Conservation (phyloP, 345 rosid species). For the Hevea brasiliensis region DNA sequence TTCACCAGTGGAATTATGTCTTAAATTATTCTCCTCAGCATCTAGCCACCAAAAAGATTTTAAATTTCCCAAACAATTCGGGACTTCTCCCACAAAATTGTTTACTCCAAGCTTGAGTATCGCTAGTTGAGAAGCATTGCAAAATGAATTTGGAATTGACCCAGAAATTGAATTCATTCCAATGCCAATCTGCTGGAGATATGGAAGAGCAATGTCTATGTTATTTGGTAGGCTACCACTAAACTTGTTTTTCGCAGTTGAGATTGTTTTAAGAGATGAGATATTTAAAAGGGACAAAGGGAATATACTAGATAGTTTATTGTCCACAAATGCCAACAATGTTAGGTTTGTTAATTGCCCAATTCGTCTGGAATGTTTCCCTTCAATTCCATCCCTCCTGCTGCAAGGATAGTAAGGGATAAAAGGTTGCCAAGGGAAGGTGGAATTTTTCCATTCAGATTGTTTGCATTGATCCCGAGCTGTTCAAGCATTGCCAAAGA, state of each 20-base stretch:
- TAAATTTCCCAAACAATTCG: not conserved
- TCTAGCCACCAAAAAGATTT: not conserved
- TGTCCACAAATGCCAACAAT: not conserved
- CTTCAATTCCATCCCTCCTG: not conserved
- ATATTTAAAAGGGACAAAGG: conserved; percentile 26
- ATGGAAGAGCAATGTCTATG: conserved; percentile 16
- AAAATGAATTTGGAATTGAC: no score
- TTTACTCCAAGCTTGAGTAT: not conserved
- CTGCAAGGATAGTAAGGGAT: not conserved
- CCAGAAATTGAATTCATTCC: conserved; percentile 13
- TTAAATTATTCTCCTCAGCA: not conserved
- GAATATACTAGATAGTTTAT: conserved; percentile 15
- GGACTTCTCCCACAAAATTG: not conserved
- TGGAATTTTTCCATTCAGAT: no score
- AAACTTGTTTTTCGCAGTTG: not conserved
- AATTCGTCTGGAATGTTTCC: conserved; percentile 18
- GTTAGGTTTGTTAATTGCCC: not conserved
- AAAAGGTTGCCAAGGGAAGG: conserved; percentile 18
- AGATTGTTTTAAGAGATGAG: not conserved
- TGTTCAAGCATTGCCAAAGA: conserved; percentile 13
- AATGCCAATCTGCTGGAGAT: not conserved
- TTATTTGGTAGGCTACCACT: conserved; percentile 8
- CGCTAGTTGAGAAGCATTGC: not conserved
- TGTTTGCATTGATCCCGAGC: conserved; percentile 8
- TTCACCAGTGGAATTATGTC: conserved; percentile 8